Evolutionary conservation across 306 rosid species (phyloP).

Genomic region (Begonia masoniana): DNA sequence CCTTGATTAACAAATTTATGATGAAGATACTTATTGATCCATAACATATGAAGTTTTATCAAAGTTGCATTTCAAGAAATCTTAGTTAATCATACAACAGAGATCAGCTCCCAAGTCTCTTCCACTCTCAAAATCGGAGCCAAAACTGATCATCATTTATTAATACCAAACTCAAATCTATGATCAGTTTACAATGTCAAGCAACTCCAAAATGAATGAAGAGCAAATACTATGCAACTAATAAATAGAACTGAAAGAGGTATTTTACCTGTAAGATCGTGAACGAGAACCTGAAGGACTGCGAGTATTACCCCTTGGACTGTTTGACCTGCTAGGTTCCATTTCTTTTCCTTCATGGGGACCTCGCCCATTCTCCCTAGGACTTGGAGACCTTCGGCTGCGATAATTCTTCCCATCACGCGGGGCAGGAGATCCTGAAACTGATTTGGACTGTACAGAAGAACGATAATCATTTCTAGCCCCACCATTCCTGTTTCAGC

Average conservation of each 20-base stretch:
- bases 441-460: slow-evolving; percentile 58
- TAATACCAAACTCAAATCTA: too few relatives aligned
- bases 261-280: slow-evolving; percentile 47
- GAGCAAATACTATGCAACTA: neutral
- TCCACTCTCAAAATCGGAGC: too few relatives aligned
- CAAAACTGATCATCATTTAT: too few relatives aligned
- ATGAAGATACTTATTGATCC: too few relatives aligned
- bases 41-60: too few relatives aligned
- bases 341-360: slow-evolving; percentile 28
- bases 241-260: slow-evolving; percentile 4
- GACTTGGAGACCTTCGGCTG: slow-evolving; percentile 27
- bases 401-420: slow-evolving; percentile 30
- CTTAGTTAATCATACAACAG: too few relatives aligned
- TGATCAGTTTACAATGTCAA: too few relatives aligned
- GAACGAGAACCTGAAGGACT: slow-evolving; percentile 54
- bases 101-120: too few relatives aligned
- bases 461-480: slow-evolving; percentile 35
- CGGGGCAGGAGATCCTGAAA: slow-evolving; percentile 60
- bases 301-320: slow-evolving; percentile 33
- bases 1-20: too few relatives aligned
- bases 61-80: too few relatives aligned
- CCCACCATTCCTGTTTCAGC: slow-evolving; percentile 41
- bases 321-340: slow-evolving; percentile 40
- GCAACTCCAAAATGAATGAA: neutral
- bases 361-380: slow-evolving; percentile 44